Evolutionary conservation across 495 filamentous ascomycete genomes (phyloP), one percentile per base, ranked within the genome.

Genomic region (Coniosporium apollinis): DNA sequence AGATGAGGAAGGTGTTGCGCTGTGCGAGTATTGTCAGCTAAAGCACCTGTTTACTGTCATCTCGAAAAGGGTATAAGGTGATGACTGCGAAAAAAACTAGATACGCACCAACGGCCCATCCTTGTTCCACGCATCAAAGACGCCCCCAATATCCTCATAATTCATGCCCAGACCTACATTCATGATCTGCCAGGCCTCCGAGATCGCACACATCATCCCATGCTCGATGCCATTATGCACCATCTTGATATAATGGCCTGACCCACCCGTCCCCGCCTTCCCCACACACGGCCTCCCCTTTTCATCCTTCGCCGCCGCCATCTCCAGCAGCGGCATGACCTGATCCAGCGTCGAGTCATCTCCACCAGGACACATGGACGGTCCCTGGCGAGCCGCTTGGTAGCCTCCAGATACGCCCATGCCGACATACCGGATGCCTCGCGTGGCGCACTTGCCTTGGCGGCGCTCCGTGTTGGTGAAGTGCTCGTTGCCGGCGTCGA

Each of bases 151-250:
- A 33, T 80, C 67, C 11, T 76, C 67, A 39, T 79, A 66, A 6
- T 49, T 47, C 57, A 81, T 65, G 0, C 61, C 66, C 14, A 83
- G 54, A 10, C 70, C 66, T 28, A 61, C 62, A 22, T 62, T 57
- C 52, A 84, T 68, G 16, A 79, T 65, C 1, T 62, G 64, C 73
- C 74, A 84, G 2, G 70, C 69, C 49, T 83, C 78, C 19, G 64
- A 66, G 19, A 72, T 57, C 4, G 64, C 53, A 18, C 62, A 64
- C 43, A 75, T 57, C 72, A 82, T 77, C 13, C 73, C 76, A 32
- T 79, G 74, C 50, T 84, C 75, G 31, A 82, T 80, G 3, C 76
- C 76, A 46, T 82, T 81, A 46, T 83, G 78, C 0, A 79, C 65
- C 74, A 82, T 82, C 52, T 84, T 83, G 22, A 81, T 74, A 45